These are phyloP conservation scores for Blakeslea trispora DNA, from an alignment of 371 early-diverging fungal genomes.

Conservation along the genomic window DNA sequence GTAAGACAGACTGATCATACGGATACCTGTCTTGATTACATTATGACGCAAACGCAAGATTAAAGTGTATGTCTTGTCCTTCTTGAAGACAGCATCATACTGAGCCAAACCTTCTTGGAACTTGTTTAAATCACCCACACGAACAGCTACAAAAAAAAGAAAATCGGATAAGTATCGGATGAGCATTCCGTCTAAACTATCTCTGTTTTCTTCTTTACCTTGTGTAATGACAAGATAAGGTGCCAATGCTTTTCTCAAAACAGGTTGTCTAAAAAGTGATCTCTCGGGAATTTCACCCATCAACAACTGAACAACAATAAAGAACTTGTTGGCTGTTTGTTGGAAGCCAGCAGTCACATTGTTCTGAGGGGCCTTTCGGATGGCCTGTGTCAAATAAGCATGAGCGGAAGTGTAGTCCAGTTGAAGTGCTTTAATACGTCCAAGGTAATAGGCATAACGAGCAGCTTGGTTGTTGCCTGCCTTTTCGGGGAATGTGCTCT, in stretches of 20 bases:
- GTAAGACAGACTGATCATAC: slow-evolving; percentile 94
- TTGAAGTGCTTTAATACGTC: slow-evolving; percentile 94
- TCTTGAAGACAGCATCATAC: slow-evolving; percentile 73
- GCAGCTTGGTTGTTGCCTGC: slow-evolving; percentile 94
- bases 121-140: slow-evolving; percentile 89
- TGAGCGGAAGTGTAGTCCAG: slow-evolving; percentile 94
- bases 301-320: slow-evolving; percentile 93
- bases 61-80: slow-evolving; percentile 88
- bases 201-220: slow-evolving; percentile 48
- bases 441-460: slow-evolving; percentile 94
- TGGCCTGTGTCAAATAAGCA: slow-evolving; percentile 85
- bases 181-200: too few species aligned
- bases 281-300: slow-evolving; percentile 98
- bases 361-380: slow-evolving; percentile 93
- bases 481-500: slow-evolving; percentile 88
- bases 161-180: not conserved
- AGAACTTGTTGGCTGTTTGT: slow-evolving; percentile 91
- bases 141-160: slow-evolving; percentile 79
- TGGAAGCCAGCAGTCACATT: slow-evolving; percentile 91
- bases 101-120: slow-evolving; percentile 89
- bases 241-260: slow-evolving; percentile 77
- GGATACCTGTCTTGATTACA: slow-evolving; percentile 97
- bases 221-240: slow-evolving; percentile 95
- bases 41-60: slow-evolving; percentile 96
- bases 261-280: slow-evolving; percentile 85